Evolutionary conservation across 257 asterid species (phyloP).

Genomic region (Solanum microdontum): DNA sequence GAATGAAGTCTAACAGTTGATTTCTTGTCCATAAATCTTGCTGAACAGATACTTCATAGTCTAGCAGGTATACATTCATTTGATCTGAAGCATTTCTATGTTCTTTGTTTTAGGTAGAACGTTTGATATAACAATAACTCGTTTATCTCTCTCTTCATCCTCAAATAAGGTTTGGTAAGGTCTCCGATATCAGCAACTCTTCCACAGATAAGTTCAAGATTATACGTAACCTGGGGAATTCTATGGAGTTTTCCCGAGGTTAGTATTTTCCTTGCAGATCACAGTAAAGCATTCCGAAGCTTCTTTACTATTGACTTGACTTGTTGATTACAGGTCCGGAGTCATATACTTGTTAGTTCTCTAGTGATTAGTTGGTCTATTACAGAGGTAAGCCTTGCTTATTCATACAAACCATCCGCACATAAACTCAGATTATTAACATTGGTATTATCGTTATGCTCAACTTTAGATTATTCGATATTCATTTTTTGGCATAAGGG

Average conservation of each 20-base stretch:
- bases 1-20: neutral
- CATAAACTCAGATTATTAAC: neutral
- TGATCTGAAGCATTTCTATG: neutral
- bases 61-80: constrained; percentile 16
- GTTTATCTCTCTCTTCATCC: neutral
- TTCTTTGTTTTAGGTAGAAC: neutral
- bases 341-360: constrained; percentile 51
- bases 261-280: neutral
- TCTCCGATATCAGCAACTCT: constrained; percentile 82
- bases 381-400: constrained; percentile 39
- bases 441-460: neutral
- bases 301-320: neutral
- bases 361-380: constrained; percentile 80
- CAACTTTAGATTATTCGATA: constrained; percentile 38
- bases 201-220: constrained; percentile 72
- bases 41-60: constrained; percentile 34
- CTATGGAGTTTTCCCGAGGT: constrained; percentile 80
- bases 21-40: neutral
- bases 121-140: neutral
- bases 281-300: neutral
- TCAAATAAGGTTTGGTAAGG: constrained; percentile 48
- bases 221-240: constrained; percentile 83
- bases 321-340: constrained; percentile 22
- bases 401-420: neutral
- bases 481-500: constrained; percentile 77